Conservation (phyloP, 1,284 basidiomycete species). For the Rhodotorula sp. region DNA sequence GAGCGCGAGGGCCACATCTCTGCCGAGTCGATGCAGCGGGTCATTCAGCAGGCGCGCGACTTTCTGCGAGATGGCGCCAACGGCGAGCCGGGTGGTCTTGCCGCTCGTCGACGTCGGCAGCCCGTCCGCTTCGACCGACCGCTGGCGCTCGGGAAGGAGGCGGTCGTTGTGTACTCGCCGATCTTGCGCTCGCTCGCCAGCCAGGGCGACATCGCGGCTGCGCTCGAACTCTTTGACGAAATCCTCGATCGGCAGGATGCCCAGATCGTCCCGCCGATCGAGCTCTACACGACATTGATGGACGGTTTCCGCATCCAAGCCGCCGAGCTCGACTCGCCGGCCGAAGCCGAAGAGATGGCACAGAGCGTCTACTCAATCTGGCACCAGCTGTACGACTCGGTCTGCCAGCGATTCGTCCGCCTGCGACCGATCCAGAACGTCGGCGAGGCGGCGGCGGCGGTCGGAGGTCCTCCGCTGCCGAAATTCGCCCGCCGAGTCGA, state of each 20-base stretch:
- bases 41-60: conserved; percentile 32
- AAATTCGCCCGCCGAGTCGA: conserved; percentile 17
- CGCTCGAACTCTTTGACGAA: conserved; percentile 60
- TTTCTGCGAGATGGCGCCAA: conserved; percentile 10
- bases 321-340: background rate
- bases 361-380: conserved; percentile 34
- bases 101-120: conserved; percentile 22
- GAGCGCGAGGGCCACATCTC: conserved; percentile 21
- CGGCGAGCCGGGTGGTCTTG: background rate
- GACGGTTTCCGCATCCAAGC: conserved; percentile 59
- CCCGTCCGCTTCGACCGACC: conserved; percentile 46
- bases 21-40: conserved; percentile 46
- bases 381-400: conserved; percentile 31
- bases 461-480: background rate
- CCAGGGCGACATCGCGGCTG: conserved; percentile 56
- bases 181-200: conserved; percentile 62
- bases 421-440: background rate
- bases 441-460: background rate
- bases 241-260: conserved; percentile 51
- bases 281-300: conserved; percentile 66
- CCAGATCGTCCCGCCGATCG: conserved; percentile 52
- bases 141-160: conserved; percentile 39
- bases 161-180: conserved; percentile 58
- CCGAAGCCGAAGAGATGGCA: conserved; percentile 14
- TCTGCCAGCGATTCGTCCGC: conserved; percentile 25